Evolutionary conservation across 257 asterid genomes (phyloP).

Genomic region (Capsicum rhomboideum): DNA sequence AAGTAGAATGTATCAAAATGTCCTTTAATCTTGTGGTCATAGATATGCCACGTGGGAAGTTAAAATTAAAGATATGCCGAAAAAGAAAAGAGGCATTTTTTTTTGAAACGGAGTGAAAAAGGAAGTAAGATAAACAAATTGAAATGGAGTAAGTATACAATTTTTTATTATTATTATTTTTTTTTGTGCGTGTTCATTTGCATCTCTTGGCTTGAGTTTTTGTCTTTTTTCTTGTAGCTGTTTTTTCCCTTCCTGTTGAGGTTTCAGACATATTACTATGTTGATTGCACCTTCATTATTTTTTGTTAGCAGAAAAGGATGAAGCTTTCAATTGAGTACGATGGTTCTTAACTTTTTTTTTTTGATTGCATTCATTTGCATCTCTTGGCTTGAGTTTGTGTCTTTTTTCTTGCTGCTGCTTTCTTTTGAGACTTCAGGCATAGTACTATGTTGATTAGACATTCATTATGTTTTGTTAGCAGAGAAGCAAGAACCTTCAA

Average conservation of each 20-base stretch:
- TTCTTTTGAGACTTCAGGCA: not conserved
- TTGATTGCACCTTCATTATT: not conserved
- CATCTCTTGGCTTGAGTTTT: not conserved
- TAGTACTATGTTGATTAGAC: not conserved
- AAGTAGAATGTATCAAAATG: no score
- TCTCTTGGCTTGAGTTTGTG: not conserved
- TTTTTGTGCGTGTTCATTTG: not conserved
- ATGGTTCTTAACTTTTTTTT: not conserved
- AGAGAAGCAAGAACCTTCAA: not conserved
- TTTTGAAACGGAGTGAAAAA: no score
- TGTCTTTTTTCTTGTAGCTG: not conserved
- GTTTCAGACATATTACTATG: not conserved
- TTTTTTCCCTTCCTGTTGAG: not conserved
- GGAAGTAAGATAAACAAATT: no score
- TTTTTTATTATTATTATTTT: not conserved
- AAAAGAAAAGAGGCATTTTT: no score
- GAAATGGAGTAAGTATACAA: no score
- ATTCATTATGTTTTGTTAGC: not conserved
- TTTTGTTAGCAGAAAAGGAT: not conserved
- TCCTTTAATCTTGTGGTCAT: no score
- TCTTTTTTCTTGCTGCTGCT: not conserved
- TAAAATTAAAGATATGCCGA: no score
- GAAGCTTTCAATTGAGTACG: not conserved
- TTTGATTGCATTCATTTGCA: not conserved
- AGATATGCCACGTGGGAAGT: no score